Evolutionary conservation across 352 stramenopile species (phyloP).

Genomic region (Pythium coloratum): DNA sequence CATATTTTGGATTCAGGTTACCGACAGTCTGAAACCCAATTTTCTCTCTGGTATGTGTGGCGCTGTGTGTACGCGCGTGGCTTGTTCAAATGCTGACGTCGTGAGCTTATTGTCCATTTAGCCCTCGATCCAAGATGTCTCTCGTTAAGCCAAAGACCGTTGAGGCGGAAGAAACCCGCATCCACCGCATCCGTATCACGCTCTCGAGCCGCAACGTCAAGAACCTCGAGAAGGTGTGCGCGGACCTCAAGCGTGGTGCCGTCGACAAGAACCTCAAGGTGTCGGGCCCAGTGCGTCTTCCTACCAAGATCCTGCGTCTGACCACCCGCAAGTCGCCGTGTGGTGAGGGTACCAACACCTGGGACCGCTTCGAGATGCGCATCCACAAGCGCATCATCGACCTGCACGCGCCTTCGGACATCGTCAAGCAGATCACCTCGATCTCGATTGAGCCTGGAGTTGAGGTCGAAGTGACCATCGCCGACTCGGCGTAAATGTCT

Average conservation of each 20-base stretch:
- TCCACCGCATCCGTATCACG: constrained; percentile 99
- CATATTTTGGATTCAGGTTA: constrained; percentile 91
- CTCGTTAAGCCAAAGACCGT: constrained; percentile 87
- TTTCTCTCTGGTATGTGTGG: constrained; percentile 61
- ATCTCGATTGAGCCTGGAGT: constrained; percentile 99
- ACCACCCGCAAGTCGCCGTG: constrained; percentile 99
- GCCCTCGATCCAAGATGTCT: constrained; percentile 90
- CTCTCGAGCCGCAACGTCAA: constrained; percentile 99
- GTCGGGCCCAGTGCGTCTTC: constrained; percentile 96
- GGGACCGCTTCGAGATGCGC: constrained; percentile 99
- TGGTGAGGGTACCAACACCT: constrained; percentile 99
- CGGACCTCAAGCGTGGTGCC: constrained; percentile 97
- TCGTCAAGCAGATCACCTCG: constrained; percentile 99
- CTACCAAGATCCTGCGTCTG: constrained; percentile 98
- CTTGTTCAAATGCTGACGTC: neutral
- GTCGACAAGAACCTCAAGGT: constrained; percentile 99
- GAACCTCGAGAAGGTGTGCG: constrained; percentile 99
- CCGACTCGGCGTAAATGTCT: constrained; percentile 84
- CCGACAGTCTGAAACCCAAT: constrained; percentile 75
- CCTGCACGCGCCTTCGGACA: constrained; percentile 97
- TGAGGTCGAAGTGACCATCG: constrained; percentile 98
- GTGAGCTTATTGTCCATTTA: constrained; percentile 20
- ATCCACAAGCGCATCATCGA: constrained; percentile 99
- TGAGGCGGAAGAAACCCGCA: constrained; percentile 82
- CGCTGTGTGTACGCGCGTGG: constrained; percentile 4